A percentile compares a stretch with the other conserved stretches of the same genome.
Evolutionary conservation across 2,329 filamentous ascomycete genomes (phyloP).

Genomic region (Clonostachys chloroleuca): DNA sequence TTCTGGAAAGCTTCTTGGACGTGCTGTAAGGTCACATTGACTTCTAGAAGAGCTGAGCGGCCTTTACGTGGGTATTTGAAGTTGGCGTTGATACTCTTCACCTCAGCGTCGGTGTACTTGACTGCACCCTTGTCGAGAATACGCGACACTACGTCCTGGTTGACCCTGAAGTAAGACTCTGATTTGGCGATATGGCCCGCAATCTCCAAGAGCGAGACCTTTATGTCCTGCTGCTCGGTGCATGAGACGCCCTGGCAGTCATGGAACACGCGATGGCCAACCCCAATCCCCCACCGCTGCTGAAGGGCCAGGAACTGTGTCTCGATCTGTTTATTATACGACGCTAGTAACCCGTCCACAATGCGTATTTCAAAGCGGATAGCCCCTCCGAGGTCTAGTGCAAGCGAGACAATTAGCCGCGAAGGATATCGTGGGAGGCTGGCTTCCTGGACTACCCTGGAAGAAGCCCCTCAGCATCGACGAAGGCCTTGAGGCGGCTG

Average conservation of each 20-base stretch:
- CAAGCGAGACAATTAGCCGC: too few species aligned
- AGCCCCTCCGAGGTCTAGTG: too few species aligned
- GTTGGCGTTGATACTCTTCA: not conserved
- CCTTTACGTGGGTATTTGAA: not conserved
- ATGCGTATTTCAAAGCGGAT: too few species aligned
- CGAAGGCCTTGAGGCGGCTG: not conserved
- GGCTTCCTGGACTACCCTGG: too few species aligned
- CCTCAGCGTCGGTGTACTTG: not conserved
- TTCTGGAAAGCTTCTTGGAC: not conserved
- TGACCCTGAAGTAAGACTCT: not conserved
- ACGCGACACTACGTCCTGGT: not conserved
- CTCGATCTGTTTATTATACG: not conserved
- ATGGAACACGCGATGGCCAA: not conserved
- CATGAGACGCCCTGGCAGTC: not conserved
- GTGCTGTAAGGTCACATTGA: not conserved
- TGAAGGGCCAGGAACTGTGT: not conserved
- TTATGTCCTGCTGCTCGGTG: not conserved
- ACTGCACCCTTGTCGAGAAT: not conserved
- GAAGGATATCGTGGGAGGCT: too few species aligned
- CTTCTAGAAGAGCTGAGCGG: not conserved
- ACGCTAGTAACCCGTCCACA: too few species aligned
- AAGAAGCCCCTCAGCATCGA: too few species aligned
- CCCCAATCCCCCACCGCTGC: not conserved
- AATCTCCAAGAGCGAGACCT: not conserved
- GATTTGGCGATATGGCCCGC: not conserved